phyloP scores from a whole-genome alignment of 2,329 filamentous ascomycete species.

The Neofusicoccum laricinum region DNA sequence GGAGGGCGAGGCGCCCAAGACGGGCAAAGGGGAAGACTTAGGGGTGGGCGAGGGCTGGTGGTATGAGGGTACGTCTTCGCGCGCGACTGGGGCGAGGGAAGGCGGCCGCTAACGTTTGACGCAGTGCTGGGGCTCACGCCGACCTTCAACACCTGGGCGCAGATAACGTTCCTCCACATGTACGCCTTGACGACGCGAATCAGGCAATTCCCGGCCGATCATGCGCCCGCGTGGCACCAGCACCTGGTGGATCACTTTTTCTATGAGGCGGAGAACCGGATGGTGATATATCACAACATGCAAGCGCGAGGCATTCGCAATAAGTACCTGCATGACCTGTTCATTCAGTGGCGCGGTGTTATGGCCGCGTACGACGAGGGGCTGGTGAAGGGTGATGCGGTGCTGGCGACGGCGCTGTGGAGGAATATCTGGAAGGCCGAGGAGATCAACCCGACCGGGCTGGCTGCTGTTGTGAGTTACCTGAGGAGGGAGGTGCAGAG shows the following conservation, averaged over 20 bases:
- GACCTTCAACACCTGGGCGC: conserved; percentile 94
- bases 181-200: conserved; percentile 84
- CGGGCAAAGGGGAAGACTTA: conserved; percentile 77
- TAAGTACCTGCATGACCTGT: conserved; percentile 77
- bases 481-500: conserved; percentile 57
- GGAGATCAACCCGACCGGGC: conserved; percentile 58
- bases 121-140: conserved; percentile 74
- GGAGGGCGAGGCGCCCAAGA: conserved; percentile 66
- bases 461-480: conserved; percentile 63
- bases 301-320: conserved; percentile 54
- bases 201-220: conserved; percentile 69
- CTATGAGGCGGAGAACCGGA: conserved; percentile 79
- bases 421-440: conserved; percentile 83
- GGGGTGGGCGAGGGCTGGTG: conserved; percentile 73
- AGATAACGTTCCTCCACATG: conserved; percentile 94
- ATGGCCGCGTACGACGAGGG: conserved; percentile 84
- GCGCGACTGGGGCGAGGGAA: neutral
- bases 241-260: conserved; percentile 95
- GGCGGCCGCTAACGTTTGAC: neutral
- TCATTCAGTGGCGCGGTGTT: conserved; percentile 86
- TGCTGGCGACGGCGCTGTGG: conserved; percentile 82
- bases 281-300: conserved; percentile 75
- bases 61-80: conserved; percentile 65
- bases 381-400: conserved; percentile 70
- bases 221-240: conserved; percentile 75